Evolutionary conservation across 768 basidiomycete species (phyloP).

Genomic region (Sarcodon sp.): DNA sequence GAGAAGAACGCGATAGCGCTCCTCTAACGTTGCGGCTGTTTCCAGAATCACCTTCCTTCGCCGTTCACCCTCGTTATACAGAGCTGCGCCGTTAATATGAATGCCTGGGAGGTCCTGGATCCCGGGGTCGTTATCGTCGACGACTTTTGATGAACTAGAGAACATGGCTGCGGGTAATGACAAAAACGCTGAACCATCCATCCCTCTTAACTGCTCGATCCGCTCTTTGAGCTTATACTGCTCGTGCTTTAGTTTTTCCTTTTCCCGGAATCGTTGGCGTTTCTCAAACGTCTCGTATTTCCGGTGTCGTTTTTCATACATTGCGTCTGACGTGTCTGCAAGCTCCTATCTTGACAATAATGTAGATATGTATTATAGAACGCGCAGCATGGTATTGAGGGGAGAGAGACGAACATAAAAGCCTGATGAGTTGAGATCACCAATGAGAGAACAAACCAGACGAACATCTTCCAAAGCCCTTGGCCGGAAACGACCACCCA

Average conservation of each 20-base stretch:
- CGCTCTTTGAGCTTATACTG: slow-evolving; percentile 87
- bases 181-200: slow-evolving; percentile 65
- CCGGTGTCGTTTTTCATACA: slow-evolving; percentile 72
- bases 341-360: slow-evolving; percentile 24
- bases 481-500: slow-evolving; percentile 60
- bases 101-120: slow-evolving; percentile 15
- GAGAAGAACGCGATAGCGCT: slow-evolving; percentile 62
- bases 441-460: slow-evolving; percentile 6
- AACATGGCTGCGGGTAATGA: slow-evolving; percentile 46
- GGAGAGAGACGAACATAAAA: slow-evolving; percentile 4
- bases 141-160: slow-evolving; percentile 8
- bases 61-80: slow-evolving; percentile 55
- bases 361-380: not conserved
- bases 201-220: slow-evolving; percentile 67
- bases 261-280: slow-evolving; percentile 73
- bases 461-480: slow-evolving; percentile 61
- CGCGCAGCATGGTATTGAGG: slow-evolving; percentile 3
- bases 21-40: slow-evolving; percentile 50
- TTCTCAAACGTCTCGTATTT: slow-evolving; percentile 85
- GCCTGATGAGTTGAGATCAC: slow-evolving; percentile 5
- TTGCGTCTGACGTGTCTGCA: slow-evolving; percentile 66
- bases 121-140: slow-evolving; percentile 6
- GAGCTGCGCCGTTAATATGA: slow-evolving; percentile 21
- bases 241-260: slow-evolving; percentile 85
- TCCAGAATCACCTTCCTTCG: slow-evolving; percentile 65